Base-by-base conservation (phyloP, 352 stramenopile genomes). In the Globisporangium nunn region DNA sequence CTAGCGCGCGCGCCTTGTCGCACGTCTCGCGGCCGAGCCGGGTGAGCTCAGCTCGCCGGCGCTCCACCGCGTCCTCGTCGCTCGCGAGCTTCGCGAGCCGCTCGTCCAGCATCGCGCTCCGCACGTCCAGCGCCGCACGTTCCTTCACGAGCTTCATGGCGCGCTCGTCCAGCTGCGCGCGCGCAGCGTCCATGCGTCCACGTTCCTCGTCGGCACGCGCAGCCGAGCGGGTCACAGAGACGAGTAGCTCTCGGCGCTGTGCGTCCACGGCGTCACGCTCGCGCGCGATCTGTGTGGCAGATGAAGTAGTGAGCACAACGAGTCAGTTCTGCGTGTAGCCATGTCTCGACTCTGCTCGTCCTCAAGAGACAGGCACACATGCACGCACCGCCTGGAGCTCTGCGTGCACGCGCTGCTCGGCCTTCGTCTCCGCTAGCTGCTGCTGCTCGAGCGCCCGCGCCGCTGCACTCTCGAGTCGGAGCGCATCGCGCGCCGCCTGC, bases 211-310 rank as follows among this genome's bases (percentile, higher is more conserved):
- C 81, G 3, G 75, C 63, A 14, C 81, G 77, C 4, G 72, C 65
- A 18, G 70, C 76, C 46, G 74, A 70, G 33, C 68, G 69, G 40
- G 76, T 71, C 56, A 87, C 68, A 7, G 71, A 73, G 50, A 72
- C 64, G 15, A 93, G 51, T 40, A 91, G 62, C 57, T 91, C 79
- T 12, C 75, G 69, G 4, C 81, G 79, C 62, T 93, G 79, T 47
- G 79, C 78, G 50, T 93, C 83, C 14, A 91, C 70, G 5, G 78
- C 74, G 30, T 88, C 74, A 0, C 81, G 79, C 54, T 93, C 83
- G 14, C 81, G 71, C 11, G 71, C 50, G 54, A 90, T 85, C 71
- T 87, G 17, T 23, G 23, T 23, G 23, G 23, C 14, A 43, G 37
- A 6, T 37, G 35, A 50, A 28, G 41, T 28, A 59, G 28, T 46